Conservation (phyloP, 306 rosid species). For the Fragaria iinumae region DNA sequence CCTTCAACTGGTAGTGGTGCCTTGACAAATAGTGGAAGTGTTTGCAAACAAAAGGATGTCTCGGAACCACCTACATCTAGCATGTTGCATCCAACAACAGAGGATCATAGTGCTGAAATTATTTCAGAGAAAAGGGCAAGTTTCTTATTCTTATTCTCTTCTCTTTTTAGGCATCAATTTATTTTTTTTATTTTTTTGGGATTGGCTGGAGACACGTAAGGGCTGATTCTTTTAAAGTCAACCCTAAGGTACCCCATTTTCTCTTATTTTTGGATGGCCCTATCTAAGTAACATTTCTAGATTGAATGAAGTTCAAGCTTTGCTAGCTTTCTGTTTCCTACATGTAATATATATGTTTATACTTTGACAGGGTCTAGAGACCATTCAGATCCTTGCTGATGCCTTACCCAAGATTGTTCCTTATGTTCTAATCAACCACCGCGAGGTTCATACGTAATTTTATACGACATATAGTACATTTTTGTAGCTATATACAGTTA, state of each 20-base stretch:
- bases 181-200: background rate
- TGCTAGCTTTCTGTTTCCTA: background rate
- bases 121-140: constrained; percentile 58
- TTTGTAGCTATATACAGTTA: constrained; percentile 1
- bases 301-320: background rate
- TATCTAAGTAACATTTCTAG: background rate
- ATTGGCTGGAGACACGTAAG: background rate
- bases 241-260: background rate
- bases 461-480: background rate
- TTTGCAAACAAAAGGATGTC: constrained; percentile 32
- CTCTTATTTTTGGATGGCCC: background rate
- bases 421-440: constrained; percentile 94
- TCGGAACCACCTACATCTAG: constrained; percentile 40
- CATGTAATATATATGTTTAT: constrained; percentile 25
- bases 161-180: constrained; percentile 11
- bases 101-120: constrained; percentile 45
- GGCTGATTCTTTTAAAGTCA: background rate
- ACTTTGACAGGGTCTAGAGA: constrained; percentile 69
- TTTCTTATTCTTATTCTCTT: constrained; percentile 29
- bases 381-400: constrained; percentile 90
- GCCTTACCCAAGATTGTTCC: constrained; percentile 98
- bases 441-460: constrained; percentile 62
- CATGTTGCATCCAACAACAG: constrained; percentile 36
- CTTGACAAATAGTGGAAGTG: constrained; percentile 34
- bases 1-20: constrained; percentile 33